Conservation (phyloP, 1,139 yeast genomes). For the Candida gigantensis region DNA sequence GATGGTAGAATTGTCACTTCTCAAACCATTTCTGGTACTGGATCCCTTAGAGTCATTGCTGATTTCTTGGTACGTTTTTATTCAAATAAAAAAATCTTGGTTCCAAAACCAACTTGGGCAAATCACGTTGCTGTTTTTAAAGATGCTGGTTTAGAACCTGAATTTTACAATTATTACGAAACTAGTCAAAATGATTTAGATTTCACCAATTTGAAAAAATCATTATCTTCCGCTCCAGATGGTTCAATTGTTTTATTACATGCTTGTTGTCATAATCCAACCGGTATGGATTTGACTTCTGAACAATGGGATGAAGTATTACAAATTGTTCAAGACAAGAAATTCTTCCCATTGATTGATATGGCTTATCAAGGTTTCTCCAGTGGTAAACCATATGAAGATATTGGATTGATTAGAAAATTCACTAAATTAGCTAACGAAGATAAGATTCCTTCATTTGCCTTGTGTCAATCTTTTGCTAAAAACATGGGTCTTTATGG, state of each 20-base stretch:
- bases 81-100: slow-evolving; percentile 46
- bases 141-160: slow-evolving; percentile 48
- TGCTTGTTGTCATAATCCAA: slow-evolving; percentile 98
- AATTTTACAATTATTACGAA: slow-evolving; percentile 54
- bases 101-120: slow-evolving; percentile 78
- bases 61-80: slow-evolving; percentile 54
- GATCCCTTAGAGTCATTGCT: slow-evolving; percentile 57
- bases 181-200: slow-evolving; percentile 54
- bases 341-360: slow-evolving; percentile 85
- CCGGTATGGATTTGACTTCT: slow-evolving; percentile 89
- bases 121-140: slow-evolving; percentile 63
- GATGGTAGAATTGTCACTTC: slow-evolving; percentile 54
- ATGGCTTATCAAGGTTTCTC: slow-evolving; percentile 98
- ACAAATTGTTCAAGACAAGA: slow-evolving; percentile 52
- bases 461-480: slow-evolving; percentile 89
- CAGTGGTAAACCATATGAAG: slow-evolving; percentile 62
- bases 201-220: slow-evolving; percentile 49
- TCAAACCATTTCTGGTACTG: slow-evolving; percentile 63
- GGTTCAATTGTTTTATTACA: slow-evolving; percentile 77
- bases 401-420: slow-evolving; percentile 51
- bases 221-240: slow-evolving; percentile 41
- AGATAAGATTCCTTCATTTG: slow-evolving; percentile 53
- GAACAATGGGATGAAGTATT: slow-evolving; percentile 83
- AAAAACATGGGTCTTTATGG: slow-evolving; percentile 97
- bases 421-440: slow-evolving; percentile 49